Base-by-base conservation (phyloP, 108 stramenopile genomes). In the Cyclostephanos tholiformis region DNA sequence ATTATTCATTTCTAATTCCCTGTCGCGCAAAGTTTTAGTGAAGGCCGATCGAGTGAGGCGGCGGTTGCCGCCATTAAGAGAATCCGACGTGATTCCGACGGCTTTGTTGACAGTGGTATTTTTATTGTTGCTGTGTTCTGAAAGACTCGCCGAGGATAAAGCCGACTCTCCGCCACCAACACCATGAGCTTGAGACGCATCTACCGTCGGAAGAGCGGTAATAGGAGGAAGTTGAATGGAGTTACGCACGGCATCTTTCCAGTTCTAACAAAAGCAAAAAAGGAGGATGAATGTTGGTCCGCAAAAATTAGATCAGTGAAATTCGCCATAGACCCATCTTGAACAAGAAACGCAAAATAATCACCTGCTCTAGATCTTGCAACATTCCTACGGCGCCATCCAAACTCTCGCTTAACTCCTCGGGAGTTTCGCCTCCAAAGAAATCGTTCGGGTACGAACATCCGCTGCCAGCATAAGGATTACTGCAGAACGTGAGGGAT, bases 361-460 rank as follows among this genome's bases (percentile, higher is more conserved):
- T 63, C 41, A 84, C 83, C 79, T 94, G 88, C 78, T 92, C 91
- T 57, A 95, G 77, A 83, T 95, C 94, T 72, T 95, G 94, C 39
- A 95, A 65, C 91, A 95, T 91, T 35, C 89, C 87, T 19, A 92
- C 91, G 16, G 94, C 89, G 14, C 85, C 79, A 69, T 95, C 91
- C 29, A 95, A 73, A 44, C 90, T 87, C 62, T 91, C 88, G 25
- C 87, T 86, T 64, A 95, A 77, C 74, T 95, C 94, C 20, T 88
- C 88, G 26, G 85, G 82, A 25, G 83, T 79, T 80, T 95, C 93
- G 1, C 83, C 80, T 1, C 76, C 65, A 61, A 51, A 72, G 62
- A 73, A 78, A 60, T 77, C 66, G 36, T 71, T 74, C 16, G 72
- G 72, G 26, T 76, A 73, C 14, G 81, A 63, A 65, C 78, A 73